Evolutionary conservation across 2,329 filamentous ascomycete genomes (phyloP), one percentile per base, ranked within the genome.

Genomic region (Cryphonectria naterciae): DNA sequence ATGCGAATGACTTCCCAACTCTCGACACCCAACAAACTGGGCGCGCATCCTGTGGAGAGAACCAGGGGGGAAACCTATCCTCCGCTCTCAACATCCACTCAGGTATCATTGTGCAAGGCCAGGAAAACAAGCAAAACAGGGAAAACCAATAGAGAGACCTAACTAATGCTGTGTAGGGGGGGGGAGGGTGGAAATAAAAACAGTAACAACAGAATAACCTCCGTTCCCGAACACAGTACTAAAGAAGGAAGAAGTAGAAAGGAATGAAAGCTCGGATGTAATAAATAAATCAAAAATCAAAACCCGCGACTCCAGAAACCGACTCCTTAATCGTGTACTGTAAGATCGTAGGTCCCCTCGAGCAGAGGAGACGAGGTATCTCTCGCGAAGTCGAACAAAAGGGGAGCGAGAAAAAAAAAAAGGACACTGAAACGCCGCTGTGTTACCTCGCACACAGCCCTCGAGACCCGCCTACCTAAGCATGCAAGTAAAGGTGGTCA

Each of bases 401-500:
- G 37, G 37, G 37, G 37, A 5, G 49, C 19, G 19, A 32, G 39
- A 37, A 66, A n/a, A 25, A 41, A 65, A 62, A 3, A 37, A 37
- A 60, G 28, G 37, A 28, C 11, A 70, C 41, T 52, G 37, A 72
- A 60, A 72, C 71, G 68, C 71, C 71, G 61, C 41, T 41, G 65
- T 70, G 68, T 68, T 84, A 76, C 74, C 77, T 65, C 73, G 74
- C 8, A 77, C 73, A 25, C 76, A 72, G 17, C 68, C 60, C 70
- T 67, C 56, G 6, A 49, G 43, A 43, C 32, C 63, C 43, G 63
- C 63, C 63, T 37, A 65, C 61, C 61, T 15, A 64, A 28, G 61
- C 46, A 64, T 64, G 61, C 61, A 64, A 43, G 35, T 15, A 64
- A 64, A 13, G 61, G 46, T 32, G 8, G 39, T 28, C 22, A 28